Percentiles rank a stretch among this genome's conserved stretches.
Evolutionary conservation across 1,284 basidiomycete species (phyloP).

Genomic region (Tilletiaria anomala): DNA sequence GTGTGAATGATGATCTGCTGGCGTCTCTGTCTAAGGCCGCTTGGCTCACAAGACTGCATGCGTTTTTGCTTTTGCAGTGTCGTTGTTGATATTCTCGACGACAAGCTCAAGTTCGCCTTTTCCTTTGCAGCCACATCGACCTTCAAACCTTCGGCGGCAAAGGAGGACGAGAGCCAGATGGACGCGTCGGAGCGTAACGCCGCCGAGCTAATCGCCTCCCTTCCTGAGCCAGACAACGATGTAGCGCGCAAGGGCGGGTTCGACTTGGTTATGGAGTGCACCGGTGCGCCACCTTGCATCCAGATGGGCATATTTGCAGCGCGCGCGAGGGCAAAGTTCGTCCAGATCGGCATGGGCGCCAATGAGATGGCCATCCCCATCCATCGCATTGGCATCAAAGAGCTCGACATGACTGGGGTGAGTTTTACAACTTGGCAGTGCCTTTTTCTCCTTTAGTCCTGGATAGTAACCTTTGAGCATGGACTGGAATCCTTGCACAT

Average conservation of each 20-base stretch:
- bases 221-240: constrained; percentile 40
- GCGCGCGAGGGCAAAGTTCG: constrained; percentile 23
- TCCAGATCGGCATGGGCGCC: constrained; percentile 26
- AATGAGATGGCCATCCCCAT: constrained; percentile 39
- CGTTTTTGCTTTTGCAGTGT: no score
- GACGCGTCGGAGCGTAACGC: constrained; percentile 46
- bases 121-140: constrained; percentile 71
- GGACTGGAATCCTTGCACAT: no score
- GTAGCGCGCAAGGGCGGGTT: constrained; percentile 44
- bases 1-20: no score
- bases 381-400: constrained; percentile 46
- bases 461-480: no score
- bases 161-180: constrained; percentile 23
- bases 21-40: no score
- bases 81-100: constrained; percentile 57
- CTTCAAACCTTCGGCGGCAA: constrained; percentile 48
- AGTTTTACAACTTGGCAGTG: no score
- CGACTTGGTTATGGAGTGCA: constrained; percentile 51
- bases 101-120: constrained; percentile 73
- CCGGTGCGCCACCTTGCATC: constrained; percentile 42
- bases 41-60: no score
- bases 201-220: constrained; percentile 37
- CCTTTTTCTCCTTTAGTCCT: no score
- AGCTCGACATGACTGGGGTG: constrained; percentile 67
- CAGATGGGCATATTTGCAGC: constrained; percentile 28